A percentile compares a stretch with the other conserved stretches of the same genome.
These are phyloP conservation scores for Aureobasidium lini DNA, from an alignment of 2,329 filamentous ascomycete genomes.

Conservation along the genomic window DNA sequence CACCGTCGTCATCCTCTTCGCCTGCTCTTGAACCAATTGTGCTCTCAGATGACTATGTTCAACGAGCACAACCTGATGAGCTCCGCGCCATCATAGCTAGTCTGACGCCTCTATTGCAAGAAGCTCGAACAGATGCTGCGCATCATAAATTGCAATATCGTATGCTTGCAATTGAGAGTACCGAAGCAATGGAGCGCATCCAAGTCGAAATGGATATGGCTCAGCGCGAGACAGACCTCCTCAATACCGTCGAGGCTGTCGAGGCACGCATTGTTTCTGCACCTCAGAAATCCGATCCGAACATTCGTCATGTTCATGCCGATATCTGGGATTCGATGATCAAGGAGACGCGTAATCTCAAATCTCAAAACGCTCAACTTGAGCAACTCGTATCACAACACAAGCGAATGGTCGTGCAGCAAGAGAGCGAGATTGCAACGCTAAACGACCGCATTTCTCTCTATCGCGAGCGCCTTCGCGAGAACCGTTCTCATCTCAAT, in stretches of 20 bases:
- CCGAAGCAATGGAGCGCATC: conserved; percentile 77
- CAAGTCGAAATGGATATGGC: conserved; percentile 88
- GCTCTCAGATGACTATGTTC: conserved; percentile 45
- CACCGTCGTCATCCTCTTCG: conserved; percentile 34
- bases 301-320: conserved; percentile 31
- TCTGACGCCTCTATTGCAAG: conserved; percentile 48
- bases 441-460: conserved; percentile 70
- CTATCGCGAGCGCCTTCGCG: conserved; percentile 74
- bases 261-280: conserved; percentile 41
- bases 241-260: conserved; percentile 62
- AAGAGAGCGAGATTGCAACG: conserved; percentile 63
- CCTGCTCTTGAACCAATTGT: conserved; percentile 25
- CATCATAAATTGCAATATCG: conserved; percentile 89
- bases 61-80: conserved; percentile 43
- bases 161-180: conserved; percentile 73
- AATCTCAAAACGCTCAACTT: conserved; percentile 58
- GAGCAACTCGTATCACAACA: conserved; percentile 61
- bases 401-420: conserved; percentile 69
- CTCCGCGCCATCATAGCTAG: conserved; percentile 47
- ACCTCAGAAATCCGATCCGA: conserved; percentile 38
- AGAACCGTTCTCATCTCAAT: conserved; percentile 83
- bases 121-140: conserved; percentile 73
- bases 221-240: conserved; percentile 76
- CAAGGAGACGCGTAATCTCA: conserved; percentile 50
- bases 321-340: conserved; percentile 51